phyloP scores from a whole-genome alignment of 2,329 filamentous ascomycete genomes.

The Colletotrichum filicis region DNA sequence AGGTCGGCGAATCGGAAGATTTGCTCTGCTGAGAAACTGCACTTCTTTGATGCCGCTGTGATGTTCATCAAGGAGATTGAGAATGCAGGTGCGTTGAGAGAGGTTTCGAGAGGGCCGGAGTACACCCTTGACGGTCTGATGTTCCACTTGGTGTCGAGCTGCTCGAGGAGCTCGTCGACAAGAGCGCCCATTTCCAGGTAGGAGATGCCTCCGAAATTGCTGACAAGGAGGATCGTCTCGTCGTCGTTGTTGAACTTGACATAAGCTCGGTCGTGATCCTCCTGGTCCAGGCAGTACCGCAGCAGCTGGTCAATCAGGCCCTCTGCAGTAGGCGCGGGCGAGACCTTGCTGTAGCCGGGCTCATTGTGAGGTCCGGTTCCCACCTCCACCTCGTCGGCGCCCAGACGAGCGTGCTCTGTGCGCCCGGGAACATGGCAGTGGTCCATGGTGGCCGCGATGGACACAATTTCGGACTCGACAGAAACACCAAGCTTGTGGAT shows the following conservation, averaged over 20 bases:
- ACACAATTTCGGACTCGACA: constrained; percentile 63
- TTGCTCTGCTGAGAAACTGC: constrained; percentile 58
- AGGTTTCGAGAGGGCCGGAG: constrained; percentile 75
- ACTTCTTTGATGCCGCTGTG: constrained; percentile 56
- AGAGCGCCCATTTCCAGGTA: constrained; percentile 67
- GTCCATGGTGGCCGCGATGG: constrained; percentile 68
- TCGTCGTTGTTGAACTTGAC: constrained; percentile 59
- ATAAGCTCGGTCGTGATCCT: constrained; percentile 60
- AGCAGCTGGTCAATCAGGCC: constrained; percentile 68
- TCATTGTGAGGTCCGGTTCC: constrained; percentile 77
- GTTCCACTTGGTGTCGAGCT: constrained; percentile 58
- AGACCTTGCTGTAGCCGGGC: constrained; percentile 68
- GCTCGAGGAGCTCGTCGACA: constrained; percentile 62
- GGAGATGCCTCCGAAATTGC: constrained; percentile 70
- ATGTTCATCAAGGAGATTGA: constrained; percentile 74
- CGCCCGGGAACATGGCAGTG: constrained; percentile 70
- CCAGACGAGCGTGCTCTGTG: constrained; percentile 58
- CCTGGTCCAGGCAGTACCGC: constrained; percentile 67
- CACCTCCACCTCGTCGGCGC: constrained; percentile 66
- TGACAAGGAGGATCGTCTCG: constrained; percentile 64
- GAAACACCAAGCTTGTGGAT: constrained; percentile 62
- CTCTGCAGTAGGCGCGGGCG: constrained; percentile 59
- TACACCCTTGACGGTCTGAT: constrained; percentile 65
- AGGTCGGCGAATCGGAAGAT: constrained; percentile 74
- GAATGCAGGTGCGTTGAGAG: constrained; percentile 77